Base-by-base conservation (phyloP, 306 rosid genomes). In the Canavalia ensiformis region DNA sequence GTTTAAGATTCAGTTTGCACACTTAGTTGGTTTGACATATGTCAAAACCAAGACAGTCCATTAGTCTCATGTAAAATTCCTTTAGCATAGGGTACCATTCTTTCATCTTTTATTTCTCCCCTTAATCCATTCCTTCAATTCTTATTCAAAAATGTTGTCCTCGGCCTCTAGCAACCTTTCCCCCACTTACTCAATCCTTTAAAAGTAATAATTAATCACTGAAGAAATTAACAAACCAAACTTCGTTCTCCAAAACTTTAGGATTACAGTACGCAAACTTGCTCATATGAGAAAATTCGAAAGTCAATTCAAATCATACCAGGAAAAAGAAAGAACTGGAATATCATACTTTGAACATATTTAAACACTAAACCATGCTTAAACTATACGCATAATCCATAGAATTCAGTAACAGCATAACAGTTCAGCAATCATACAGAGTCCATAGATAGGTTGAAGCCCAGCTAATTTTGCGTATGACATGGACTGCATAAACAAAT, bases 401-500 rank as follows among this genome's bases (percentile, higher is more conserved):
- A 81, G 81, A 81, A 69, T 45, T 60, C 45, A 57, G 51, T 51
- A 12, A 70, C 28, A 72, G 64, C 50, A 57, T 74, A 46, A 45
- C 5, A 58, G 66, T 59, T 79, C 25, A 75, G 86, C 46, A 77
- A 84, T 80, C 98, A 91, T 91, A 95, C 99, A 95, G 11, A 95
- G 97, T 88, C 99, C 99, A 45, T 95, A 95, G 82, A 93, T 95
- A 8, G 99, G 93, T 82, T 84, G 80, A 79, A 95, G 98, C 74
- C 99, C 99, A 6, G 98, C 99, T 84, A 95, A 83, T 84, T 91
- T 95, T 60, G 99, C 99, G 82, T 95, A 95, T 37, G 99, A 95
- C 99, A 93, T 95, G 42, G 97, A 90, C 99, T 95, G 92, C 77
- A 58, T 13, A 4, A 79, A 79, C 60, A 77, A 77, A 42, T 1